Base-by-base conservation (phyloP, 2,329 filamentous ascomycete species). In the Penicillium concentricum region DNA sequence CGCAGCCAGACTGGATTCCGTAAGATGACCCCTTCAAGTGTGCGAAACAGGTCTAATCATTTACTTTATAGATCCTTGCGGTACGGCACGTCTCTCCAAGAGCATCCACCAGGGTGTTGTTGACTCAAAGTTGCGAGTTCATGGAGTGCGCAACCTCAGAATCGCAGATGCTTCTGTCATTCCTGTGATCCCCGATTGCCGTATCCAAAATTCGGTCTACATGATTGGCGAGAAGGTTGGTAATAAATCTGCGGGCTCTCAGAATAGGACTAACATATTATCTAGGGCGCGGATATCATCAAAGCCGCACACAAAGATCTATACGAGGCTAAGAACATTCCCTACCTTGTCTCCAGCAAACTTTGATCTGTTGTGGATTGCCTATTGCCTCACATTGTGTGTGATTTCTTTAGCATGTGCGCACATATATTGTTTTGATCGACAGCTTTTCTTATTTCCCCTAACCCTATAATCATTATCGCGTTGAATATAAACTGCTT, bases 201-300 rank as follows among this genome's bases (percentile, higher is more conserved):
- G 83, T 2, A 85, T 85, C 50, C 83, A 86, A 67, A 85, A 84
- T 55, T 78, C 81, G 2, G 83, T 86, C 2, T 87, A 87, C 61
- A 83, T 83, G 79, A 67, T 85, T 56, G 84, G 76, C 5, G 84
- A 87, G 66, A 86, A 71, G 58, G 68, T 47, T 16, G 41, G 51
- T 53, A 16, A 13, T 9, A 37, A 22, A 9, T 38, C 8, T 6
- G 1, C 10, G 3, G 7, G 7, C n/a, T 39, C 1, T 7, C 15
- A n/a, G 38, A 24, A 15, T 2, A 20, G 42, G 2, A 32, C 51
- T 62, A 51, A 64, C 38, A 22, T 3, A 26, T 48, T 3, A 2
- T 24, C 10, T 48, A 69, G 67, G 65, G 62, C 6, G 67, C 67
- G 41, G 67, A 70, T 51, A 67, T 69, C 2, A 70, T 70, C 59